Percentiles rank a stretch among this genome's conserved stretches.
Conservation (phyloP, 2,329 filamentous ascomycete species). For the Capronia coronata region DNA sequence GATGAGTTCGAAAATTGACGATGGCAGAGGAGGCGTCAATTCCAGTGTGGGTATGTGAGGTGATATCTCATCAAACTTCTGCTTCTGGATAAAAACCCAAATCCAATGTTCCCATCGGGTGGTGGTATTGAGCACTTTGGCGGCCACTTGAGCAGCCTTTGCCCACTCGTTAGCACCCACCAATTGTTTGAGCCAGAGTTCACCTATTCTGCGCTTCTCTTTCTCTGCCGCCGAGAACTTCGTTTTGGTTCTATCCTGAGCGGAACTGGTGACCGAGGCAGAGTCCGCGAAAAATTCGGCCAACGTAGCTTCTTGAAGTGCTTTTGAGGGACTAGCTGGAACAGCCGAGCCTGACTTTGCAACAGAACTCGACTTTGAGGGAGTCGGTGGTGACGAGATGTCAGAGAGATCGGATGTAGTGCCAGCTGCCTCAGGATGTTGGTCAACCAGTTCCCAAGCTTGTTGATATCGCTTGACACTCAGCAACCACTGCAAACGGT, state of each 20-base stretch:
- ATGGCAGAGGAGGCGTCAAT: conserved; percentile 71
- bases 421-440: conserved; percentile 67
- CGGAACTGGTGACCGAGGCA: conserved; percentile 55
- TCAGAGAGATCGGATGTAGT: conserved; percentile 33
- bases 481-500: conserved; percentile 80
- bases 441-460: conserved; percentile 82
- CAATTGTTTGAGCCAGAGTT: conserved; percentile 86
- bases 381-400: conserved; percentile 38
- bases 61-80: conserved; percentile 84
- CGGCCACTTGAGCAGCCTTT: conserved; percentile 71
- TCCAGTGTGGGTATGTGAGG: conserved; percentile 70
- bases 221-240: conserved; percentile 63
- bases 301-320: conserved; percentile 41
- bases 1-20: conserved; percentile 79
- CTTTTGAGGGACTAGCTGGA: conserved; percentile 29
- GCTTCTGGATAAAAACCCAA: conserved; percentile 78
- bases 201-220: conserved; percentile 85
- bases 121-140: conserved; percentile 71
- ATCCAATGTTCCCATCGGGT: conserved; percentile 93
- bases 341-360: conserved; percentile 29
- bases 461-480: conserved; percentile 74
- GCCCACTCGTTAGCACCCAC: conserved; percentile 68
- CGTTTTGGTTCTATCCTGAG: conserved; percentile 30
- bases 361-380: conserved; percentile 31
- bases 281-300: conserved; percentile 69